Evolutionary conservation across 2,329 filamentous ascomycete species (phyloP).

Genomic region (Knoxdaviesia capensis): DNA sequence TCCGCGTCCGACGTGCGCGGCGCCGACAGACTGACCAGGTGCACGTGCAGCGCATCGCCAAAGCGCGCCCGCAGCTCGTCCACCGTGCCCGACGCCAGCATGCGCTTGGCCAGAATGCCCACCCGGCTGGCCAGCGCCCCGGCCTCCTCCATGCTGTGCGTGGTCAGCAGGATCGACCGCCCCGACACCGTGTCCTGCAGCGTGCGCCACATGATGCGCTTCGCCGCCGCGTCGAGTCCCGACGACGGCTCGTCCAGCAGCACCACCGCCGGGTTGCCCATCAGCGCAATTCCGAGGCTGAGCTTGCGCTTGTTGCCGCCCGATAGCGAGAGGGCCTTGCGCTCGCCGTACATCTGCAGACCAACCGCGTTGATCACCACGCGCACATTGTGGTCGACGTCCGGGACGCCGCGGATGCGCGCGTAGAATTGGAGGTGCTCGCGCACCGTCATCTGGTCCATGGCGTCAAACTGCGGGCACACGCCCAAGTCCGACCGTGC

Average conservation of each 20-base stretch:
- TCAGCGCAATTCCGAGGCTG: slow-evolving; percentile 70
- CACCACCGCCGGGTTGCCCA: slow-evolving; percentile 76
- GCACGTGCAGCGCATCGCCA: slow-evolving; percentile 62
- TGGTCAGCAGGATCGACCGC: slow-evolving; percentile 71
- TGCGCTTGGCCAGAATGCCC: slow-evolving; percentile 67
- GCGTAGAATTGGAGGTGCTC: slow-evolving; percentile 85
- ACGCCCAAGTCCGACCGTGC: slow-evolving; percentile 71
- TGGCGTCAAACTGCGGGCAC: slow-evolving; percentile 72
- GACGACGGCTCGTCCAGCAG: slow-evolving; percentile 78
- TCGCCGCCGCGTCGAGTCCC: slow-evolving; percentile 77
- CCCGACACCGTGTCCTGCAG: slow-evolving; percentile 54
- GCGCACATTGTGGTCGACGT: slow-evolving; percentile 57
- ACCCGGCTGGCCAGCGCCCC: slow-evolving; percentile 69
- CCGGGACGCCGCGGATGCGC: slow-evolving; percentile 54
- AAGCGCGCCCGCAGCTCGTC: slow-evolving; percentile 53
- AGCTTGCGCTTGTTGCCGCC: slow-evolving; percentile 93
- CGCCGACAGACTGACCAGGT: slow-evolving; percentile 56
- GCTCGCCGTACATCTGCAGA: slow-evolving; percentile 44
- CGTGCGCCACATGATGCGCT: slow-evolving; percentile 85
- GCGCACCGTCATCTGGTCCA: slow-evolving; percentile 75
- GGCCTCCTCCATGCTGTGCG: slow-evolving; percentile 90
- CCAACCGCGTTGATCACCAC: slow-evolving; percentile 69
- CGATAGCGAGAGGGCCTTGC: slow-evolving; percentile 62
- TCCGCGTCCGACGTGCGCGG: slow-evolving; percentile 52
- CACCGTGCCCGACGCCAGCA: slow-evolving; percentile 68